Evolutionary conservation across 2,329 filamentous ascomycete genomes (phyloP).

Genomic region (Stemphylium beticola): DNA sequence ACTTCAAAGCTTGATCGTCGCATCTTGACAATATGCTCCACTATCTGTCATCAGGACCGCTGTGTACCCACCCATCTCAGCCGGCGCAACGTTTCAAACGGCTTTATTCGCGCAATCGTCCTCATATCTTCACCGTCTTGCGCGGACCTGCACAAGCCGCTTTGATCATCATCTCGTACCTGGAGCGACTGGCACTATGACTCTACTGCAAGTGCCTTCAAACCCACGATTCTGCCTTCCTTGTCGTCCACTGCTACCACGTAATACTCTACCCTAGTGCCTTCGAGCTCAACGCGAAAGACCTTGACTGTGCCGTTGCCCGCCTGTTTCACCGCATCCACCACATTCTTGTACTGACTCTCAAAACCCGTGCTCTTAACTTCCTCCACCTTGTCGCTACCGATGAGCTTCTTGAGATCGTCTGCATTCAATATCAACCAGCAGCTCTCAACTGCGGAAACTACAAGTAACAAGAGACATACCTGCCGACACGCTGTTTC

Average conservation of each 20-base stretch:
- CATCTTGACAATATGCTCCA: conserved; percentile 1
- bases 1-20: neutral
- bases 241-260: conserved; percentile 69
- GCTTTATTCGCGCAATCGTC: conserved; percentile 8
- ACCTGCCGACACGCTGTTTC: conserved; percentile 63
- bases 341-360: conserved; percentile 71
- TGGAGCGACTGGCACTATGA: conserved; percentile 27
- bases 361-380: conserved; percentile 74
- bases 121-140: neutral
- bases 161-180: neutral
- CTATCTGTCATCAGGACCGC: conserved; percentile 4
- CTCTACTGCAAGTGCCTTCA: conserved; percentile 80
- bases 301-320: conserved; percentile 73
- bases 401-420: conserved; percentile 72
- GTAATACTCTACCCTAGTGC: conserved; percentile 78
- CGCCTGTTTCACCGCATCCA: conserved; percentile 73
- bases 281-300: conserved; percentile 70
- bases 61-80: conserved; percentile 6
- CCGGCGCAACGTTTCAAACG: conserved; percentile 11
- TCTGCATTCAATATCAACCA: conserved; percentile 54
- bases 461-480: conserved; percentile 30
- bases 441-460: neutral
- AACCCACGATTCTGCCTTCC: conserved; percentile 71
- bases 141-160: neutral
- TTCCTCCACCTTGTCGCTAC: conserved; percentile 67